Conservation (phyloP, 1,284 basidiomycete genomes). For the Phaffia rhodozyma region DNA sequence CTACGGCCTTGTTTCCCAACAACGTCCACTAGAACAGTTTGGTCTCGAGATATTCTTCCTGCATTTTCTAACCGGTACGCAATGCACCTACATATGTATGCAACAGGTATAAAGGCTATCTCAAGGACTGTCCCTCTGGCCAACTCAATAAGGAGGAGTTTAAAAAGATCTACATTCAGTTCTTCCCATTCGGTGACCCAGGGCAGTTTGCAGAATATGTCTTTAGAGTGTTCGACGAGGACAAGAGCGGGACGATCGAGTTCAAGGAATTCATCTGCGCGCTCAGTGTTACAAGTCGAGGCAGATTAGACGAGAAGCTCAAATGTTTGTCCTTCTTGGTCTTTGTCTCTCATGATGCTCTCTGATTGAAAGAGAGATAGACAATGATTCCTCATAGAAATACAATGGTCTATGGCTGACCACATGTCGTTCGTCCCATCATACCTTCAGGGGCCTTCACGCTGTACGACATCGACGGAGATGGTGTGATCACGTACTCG, state of each 20-base stretch:
- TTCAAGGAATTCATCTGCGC: constrained; percentile 99
- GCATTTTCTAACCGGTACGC: constrained; percentile 12
- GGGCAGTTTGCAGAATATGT: constrained; percentile 96
- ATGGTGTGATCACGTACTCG: constrained; percentile 91
- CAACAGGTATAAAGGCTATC: constrained; percentile 91
- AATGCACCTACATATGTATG: constrained; percentile 4
- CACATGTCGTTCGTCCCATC: constrained; percentile 8
- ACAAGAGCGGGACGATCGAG: constrained; percentile 91
- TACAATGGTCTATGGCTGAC: constrained; percentile 3
- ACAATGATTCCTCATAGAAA: background rate
- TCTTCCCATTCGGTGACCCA: constrained; percentile 99
- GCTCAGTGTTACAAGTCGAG: constrained; percentile 84
- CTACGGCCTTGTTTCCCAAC: background rate
- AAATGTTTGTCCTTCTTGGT: constrained; percentile 56
- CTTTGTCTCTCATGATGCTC: background rate
- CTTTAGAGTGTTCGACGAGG: constrained; percentile 76
- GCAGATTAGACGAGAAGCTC: constrained; percentile 92
- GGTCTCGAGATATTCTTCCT: constrained; percentile 14
- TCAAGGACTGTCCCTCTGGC: constrained; percentile 96
- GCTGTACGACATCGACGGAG: constrained; percentile 96
- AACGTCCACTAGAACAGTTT: background rate
- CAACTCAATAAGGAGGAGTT: constrained; percentile 95
- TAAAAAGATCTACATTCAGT: constrained; percentile 96
- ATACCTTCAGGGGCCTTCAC: constrained; percentile 84
- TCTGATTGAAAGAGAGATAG: no score